Conservation (phyloP, 345 rosid genomes). For the Corchorus capsularis region DNA sequence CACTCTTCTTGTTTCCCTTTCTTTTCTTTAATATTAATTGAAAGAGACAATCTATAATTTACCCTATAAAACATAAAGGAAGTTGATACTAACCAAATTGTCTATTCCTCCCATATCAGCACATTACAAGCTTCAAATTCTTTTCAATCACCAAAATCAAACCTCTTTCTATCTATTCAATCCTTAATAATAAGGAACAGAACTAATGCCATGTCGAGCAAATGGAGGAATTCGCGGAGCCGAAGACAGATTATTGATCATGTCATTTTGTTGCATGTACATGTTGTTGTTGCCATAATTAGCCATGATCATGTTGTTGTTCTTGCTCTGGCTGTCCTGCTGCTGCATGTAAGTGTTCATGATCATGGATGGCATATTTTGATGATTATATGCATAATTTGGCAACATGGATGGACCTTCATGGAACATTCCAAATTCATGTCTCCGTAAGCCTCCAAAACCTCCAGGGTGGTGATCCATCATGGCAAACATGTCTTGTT, state of each 20-base stretch:
- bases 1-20: background rate
- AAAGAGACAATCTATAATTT: background rate
- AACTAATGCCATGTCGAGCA: background rate
- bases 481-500: conserved; percentile 18
- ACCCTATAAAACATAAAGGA: background rate
- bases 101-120: background rate
- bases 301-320: conserved; percentile 13
- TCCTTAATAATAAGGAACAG: conserved; percentile 8
- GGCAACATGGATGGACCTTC: conserved; percentile 17
- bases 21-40: background rate
- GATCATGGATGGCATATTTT: conserved; percentile 20
- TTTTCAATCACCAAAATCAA: background rate
- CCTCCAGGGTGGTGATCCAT: conserved; percentile 8
- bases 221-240: background rate
- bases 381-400: conserved; percentile 18
- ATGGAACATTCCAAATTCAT: conserved; percentile 18
- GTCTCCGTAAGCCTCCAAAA: conserved; percentile 18
- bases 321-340: background rate
- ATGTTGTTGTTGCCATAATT: conserved; percentile 18
- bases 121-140: background rate
- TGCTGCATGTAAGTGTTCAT: conserved; percentile 8
- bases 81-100: background rate
- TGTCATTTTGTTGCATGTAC: conserved; percentile 17
- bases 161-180: background rate
- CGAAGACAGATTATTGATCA: conserved; percentile 17